Evolutionary conservation across 306 rosid genomes (phyloP), one percentile per base, ranked within the genome.

Genomic region (Vigna hirtella): DNA sequence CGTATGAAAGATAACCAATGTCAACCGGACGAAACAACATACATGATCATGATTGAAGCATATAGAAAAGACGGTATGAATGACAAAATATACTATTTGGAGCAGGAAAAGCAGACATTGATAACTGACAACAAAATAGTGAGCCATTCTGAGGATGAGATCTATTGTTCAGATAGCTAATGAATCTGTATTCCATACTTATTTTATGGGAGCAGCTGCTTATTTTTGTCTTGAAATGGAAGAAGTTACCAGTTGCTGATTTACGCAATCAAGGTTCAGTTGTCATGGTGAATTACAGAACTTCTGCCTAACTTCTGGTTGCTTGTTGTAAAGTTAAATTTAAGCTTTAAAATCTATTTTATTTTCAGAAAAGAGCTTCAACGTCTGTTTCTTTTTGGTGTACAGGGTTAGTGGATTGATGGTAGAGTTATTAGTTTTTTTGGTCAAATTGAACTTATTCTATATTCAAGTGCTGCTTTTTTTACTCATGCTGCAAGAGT

Each of bases 61-160:
- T 91, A 89, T 81, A 76, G 86, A 70, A 87, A 87, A 86, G 96
- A 93, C 79, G 98, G 94, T 69, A 96, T 93, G 99, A 86, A 85
- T 52, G 98, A 96, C 85, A 93, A 90, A 85, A 83, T 93, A 80
- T 91, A 83, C 89, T 90, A 87, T 82, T 80, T 93, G 87, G 94
- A 93, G 87, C 88, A 85, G 80, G 97, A 95, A 74, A 86, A 52
- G 49, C 68, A 76, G 80, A 73, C 26, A 22, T 72, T 81, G 81
- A 30, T 52, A 24, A 42, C 89, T 20, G 83, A 77, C 22, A 76
- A 59, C 77, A 42, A 36, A 74, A 53, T 47, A 72, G 69, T 48
- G 81, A 78, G 22, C 40, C 77, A 53, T 43, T 68, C 30, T 3
- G 59, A 55, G 72, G 78, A 73, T 79, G 74, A 56, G 73, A 65